Conservation (phyloP, 768 basidiomycete genomes). For the Mycena belliarum region DNA sequence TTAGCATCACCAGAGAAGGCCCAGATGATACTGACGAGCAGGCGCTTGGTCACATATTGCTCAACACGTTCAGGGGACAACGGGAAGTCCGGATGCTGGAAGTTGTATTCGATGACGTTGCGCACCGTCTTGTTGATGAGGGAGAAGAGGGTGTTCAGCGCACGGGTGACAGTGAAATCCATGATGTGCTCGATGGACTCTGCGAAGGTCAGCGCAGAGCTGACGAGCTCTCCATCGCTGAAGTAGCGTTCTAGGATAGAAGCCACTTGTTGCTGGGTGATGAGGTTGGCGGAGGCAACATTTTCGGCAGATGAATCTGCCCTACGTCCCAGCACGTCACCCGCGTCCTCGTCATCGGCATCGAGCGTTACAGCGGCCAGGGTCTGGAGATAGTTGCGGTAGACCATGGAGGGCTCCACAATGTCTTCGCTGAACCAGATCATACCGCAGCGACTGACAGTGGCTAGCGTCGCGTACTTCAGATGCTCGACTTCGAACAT, state of each 20-base stretch:
- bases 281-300: slow-evolving; percentile 60
- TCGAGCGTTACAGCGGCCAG: slow-evolving; percentile 77
- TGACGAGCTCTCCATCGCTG: slow-evolving; percentile 77
- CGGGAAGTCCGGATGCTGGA: slow-evolving; percentile 94
- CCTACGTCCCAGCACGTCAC: slow-evolving; percentile 64
- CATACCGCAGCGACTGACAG: slow-evolving; percentile 99
- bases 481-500: slow-evolving; percentile 99
- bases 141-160: slow-evolving; percentile 95
- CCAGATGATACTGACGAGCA: slow-evolving; percentile 94
- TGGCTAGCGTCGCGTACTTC: slow-evolving; percentile 94
- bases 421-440: slow-evolving; percentile 99
- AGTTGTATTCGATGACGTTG: slow-evolving; percentile 92
- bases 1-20: slow-evolving; percentile 98
- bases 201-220: slow-evolving; percentile 75
- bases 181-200: slow-evolving; percentile 95
- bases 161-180: slow-evolving; percentile 93
- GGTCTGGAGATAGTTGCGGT: slow-evolving; percentile 81
- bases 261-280: slow-evolving; percentile 76
- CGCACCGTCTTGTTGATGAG: slow-evolving; percentile 94
- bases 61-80: slow-evolving; percentile 81
- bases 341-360: slow-evolving; percentile 82
- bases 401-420: slow-evolving; percentile 89
- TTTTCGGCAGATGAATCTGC: slow-evolving; percentile 51
- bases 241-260: slow-evolving; percentile 81
- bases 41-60: slow-evolving; percentile 86